Conservation (phyloP, 805 yeast genomes). For the Metschnikowia hibisci region DNA sequence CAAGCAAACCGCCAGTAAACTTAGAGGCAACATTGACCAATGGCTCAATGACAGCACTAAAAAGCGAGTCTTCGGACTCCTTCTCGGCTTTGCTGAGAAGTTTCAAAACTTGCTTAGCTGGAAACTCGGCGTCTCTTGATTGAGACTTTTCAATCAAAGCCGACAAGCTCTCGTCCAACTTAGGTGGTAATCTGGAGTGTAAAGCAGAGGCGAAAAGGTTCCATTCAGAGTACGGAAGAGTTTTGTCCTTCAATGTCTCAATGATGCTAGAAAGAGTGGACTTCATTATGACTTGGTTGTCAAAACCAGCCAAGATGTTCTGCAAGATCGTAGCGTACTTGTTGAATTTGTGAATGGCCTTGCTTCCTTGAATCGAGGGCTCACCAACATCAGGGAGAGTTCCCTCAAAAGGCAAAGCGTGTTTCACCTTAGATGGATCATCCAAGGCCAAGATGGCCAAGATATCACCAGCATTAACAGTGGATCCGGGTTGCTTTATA, state of each 20-base stretch:
- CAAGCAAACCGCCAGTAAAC: constrained; percentile 70
- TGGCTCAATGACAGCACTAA: constrained; percentile 64
- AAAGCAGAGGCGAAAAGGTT: constrained; percentile 76
- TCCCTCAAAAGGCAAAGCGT: constrained; percentile 92
- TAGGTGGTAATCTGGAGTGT: constrained; percentile 82
- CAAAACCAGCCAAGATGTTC: constrained; percentile 86
- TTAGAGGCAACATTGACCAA: constrained; percentile 64
- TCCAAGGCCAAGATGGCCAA: constrained; percentile 91
- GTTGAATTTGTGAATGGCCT: constrained; percentile 72
- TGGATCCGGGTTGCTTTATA: constrained; percentile 97
- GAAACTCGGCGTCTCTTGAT: constrained; percentile 78
- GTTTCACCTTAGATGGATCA: constrained; percentile 96
- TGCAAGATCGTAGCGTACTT: constrained; percentile 56
- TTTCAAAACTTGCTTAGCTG: constrained; percentile 79
- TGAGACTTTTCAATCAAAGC: constrained; percentile 63
- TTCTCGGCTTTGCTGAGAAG: constrained; percentile 60
- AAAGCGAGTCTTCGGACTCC: constrained; percentile 40
- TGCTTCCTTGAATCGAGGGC: constrained; percentile 78
- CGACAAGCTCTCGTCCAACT: constrained; percentile 64
- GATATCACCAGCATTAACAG: constrained; percentile 93
- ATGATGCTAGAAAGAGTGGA: constrained; percentile 71
- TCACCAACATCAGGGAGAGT: constrained; percentile 86
- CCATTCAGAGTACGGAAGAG: constrained; percentile 95
- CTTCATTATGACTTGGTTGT: constrained; percentile 92
- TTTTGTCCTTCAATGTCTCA: constrained; percentile 69